Evolutionary conservation across 2,329 filamentous ascomycete genomes (phyloP), one percentile per base, ranked within the genome.

Genomic region (Ophiostoma australiae): DNA sequence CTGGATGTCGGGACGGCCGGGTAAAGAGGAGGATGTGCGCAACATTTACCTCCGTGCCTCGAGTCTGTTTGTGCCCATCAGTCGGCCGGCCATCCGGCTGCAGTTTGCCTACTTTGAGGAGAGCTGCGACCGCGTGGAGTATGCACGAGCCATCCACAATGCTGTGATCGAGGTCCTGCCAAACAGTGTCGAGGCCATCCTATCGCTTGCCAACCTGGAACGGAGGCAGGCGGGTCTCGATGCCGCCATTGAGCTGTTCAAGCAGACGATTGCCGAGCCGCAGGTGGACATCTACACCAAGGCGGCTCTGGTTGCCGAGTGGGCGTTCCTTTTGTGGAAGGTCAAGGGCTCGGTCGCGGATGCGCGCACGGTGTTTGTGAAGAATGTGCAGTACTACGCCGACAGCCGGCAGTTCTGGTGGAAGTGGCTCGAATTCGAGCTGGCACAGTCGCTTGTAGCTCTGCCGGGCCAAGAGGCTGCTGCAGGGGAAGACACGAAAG

Each of bases 41-140:
- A 94, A 92, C 79, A 95, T 98, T 74, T 98, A 96, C 78, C 89
- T 94, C 78, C 89, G 93, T 71, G 95, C 94, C 11, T 90, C 91
- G 74, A 93, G 88, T 69, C 81, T 97, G 70, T 97, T 91, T 78
- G 92, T 97, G 0, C 93, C 94, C 3, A 90, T 98, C 76, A 92
- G 93, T 75, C 85, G 91, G 72, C 93, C 94, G 0, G 89, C 89
- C 1, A 90, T 97, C 74, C 89, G 95, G 71, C 84, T 98, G 73
- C 92, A 97, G 78, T 98, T 94, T 82, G 94, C 95, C 17, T 93
- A 94, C 76, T 97, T 97, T 74, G 95, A 99, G 78, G 95, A 99
- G 81, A 91, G 92, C 80, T 85, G 87, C 58, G 92, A 89, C 4
- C 89, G 93, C 55, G 82, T 90, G 35, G 90, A 92, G 73, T 86